Percentiles rank a stretch among this genome's conserved stretches.
Evolutionary conservation across 1,284 basidiomycete species (phyloP).

Genomic region (Omphalotus olearius): DNA sequence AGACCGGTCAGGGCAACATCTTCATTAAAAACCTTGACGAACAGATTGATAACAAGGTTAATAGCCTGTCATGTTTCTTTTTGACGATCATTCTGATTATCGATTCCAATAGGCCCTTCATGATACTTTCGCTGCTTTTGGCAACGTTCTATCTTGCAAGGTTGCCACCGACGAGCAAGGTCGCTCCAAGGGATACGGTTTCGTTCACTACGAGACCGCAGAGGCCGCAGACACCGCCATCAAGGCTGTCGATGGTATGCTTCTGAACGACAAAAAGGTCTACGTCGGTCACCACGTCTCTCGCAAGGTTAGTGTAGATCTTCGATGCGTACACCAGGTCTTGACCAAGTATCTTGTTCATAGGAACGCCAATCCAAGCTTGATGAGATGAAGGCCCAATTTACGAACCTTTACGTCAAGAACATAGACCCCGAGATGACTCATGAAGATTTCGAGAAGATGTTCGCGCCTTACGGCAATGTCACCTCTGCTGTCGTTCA

Average conservation of each 20-base stretch:
- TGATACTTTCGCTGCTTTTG: slow-evolving; percentile 99
- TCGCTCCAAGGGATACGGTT: slow-evolving; percentile 94
- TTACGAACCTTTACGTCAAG: slow-evolving; percentile 99
- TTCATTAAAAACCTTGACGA: slow-evolving; percentile 99
- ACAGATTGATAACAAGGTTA: slow-evolving; percentile 96
- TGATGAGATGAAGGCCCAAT: slow-evolving; percentile 95
- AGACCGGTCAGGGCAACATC: slow-evolving; percentile 99
- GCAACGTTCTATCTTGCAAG: slow-evolving; percentile 99
- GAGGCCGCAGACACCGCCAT: slow-evolving; percentile 97
- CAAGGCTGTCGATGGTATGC: slow-evolving; percentile 99
- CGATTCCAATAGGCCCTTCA: slow-evolving; percentile 75
- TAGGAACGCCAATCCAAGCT: slow-evolving; percentile 96
- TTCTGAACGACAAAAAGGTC: slow-evolving; percentile 99
- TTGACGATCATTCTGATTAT: neutral
- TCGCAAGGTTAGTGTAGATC: slow-evolving; percentile 67
- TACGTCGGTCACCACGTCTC: slow-evolving; percentile 98
- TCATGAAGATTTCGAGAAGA: slow-evolving; percentile 83
- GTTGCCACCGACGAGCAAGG: slow-evolving; percentile 94
- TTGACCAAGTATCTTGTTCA: slow-evolving; percentile 5
- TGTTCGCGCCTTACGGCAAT: slow-evolving; percentile 79
- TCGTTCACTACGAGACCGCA: slow-evolving; percentile 98
- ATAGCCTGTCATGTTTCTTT: neutral
- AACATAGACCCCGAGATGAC: slow-evolving; percentile 87
- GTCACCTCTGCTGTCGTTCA: slow-evolving; percentile 90
- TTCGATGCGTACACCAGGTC: neutral